phyloP scores from a whole-genome alignment of 1,284 basidiomycete genomes.

The Ceratobasidium sp. region DNA sequence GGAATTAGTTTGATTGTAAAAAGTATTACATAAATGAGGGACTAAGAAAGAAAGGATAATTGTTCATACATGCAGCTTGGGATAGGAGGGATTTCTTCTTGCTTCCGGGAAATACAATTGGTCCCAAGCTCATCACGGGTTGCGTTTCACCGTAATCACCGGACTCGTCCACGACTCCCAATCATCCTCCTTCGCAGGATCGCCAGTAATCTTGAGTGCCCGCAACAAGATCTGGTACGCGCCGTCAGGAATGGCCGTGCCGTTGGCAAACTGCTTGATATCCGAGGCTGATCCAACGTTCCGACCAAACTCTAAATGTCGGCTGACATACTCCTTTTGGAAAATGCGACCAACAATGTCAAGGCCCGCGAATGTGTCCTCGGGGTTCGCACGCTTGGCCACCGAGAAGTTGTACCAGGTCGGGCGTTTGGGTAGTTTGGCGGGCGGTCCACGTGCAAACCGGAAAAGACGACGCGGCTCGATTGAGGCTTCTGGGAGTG shows the following conservation, averaged over 20 bases:
- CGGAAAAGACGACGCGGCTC: too few species aligned
- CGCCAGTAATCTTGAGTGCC: slow-evolving; percentile 48
- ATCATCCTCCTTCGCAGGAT: slow-evolving; percentile 45
- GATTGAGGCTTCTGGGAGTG: background rate
- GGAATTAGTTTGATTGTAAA: too few species aligned
- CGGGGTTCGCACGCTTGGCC: background rate
- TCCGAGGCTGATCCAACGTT: slow-evolving; percentile 21
- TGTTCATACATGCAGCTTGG: too few species aligned
- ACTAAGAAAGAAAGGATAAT: too few species aligned
- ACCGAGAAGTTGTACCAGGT: slow-evolving; percentile 4
- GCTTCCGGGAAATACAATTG: too few species aligned
- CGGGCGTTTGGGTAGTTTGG: slow-evolving; percentile 10
- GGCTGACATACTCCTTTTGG: slow-evolving; percentile 15
- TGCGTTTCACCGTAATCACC: slow-evolving; percentile 20
- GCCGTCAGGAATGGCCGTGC: slow-evolving; percentile 48
- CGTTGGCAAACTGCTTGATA: slow-evolving; percentile 44
- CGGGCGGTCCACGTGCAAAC: background rate
- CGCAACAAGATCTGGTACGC: slow-evolving; percentile 46
- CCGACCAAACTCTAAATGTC: background rate
- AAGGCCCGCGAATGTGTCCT: slow-evolving; percentile 12
- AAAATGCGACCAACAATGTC: background rate
- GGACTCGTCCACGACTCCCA: slow-evolving; percentile 49
- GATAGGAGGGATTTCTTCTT: too few species aligned
- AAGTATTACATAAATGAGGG: too few species aligned
- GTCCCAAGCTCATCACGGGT: too few species aligned